Conservation (phyloP, 2,329 filamentous ascomycete genomes). For the Chaetomium olivaceum region DNA sequence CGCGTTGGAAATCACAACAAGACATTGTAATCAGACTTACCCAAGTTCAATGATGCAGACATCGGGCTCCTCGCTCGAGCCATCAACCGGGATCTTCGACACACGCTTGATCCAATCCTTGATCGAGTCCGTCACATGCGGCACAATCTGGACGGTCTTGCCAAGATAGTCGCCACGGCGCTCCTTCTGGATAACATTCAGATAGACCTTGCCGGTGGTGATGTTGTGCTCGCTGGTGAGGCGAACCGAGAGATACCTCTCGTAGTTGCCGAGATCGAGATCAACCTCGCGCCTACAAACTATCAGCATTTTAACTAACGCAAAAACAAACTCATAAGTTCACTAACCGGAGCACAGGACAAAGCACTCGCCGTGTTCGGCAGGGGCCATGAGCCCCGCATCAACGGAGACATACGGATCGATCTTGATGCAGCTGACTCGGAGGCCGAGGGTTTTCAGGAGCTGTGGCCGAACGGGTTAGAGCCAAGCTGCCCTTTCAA, state of each 20-base stretch:
- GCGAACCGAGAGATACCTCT: conserved; percentile 48
- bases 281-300: conserved; percentile 42
- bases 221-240: conserved; percentile 90
- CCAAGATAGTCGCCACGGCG: conserved; percentile 76
- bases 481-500: neutral
- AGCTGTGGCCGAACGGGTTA: conserved; percentile 41
- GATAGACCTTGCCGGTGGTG: conserved; percentile 95
- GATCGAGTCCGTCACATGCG: conserved; percentile 88
- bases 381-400: conserved; percentile 61
- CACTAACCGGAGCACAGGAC: conserved; percentile 54
- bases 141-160: conserved; percentile 86
- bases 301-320: conserved; percentile 7
- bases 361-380: conserved; percentile 78
- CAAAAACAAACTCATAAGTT: neutral
- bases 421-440: conserved; percentile 57
- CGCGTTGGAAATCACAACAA: neutral
- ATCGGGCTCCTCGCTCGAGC: conserved; percentile 78
- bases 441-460: conserved; percentile 77
- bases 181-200: conserved; percentile 77
- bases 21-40: conserved; percentile 13
- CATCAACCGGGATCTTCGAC: conserved; percentile 81
- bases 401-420: conserved; percentile 76
- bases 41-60: conserved; percentile 77
- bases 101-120: conserved; percentile 92
- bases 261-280: conserved; percentile 60